phyloP scores from a whole-genome alignment of 2,329 filamentous ascomycete genomes.

The Dissoconium aciculare region DNA sequence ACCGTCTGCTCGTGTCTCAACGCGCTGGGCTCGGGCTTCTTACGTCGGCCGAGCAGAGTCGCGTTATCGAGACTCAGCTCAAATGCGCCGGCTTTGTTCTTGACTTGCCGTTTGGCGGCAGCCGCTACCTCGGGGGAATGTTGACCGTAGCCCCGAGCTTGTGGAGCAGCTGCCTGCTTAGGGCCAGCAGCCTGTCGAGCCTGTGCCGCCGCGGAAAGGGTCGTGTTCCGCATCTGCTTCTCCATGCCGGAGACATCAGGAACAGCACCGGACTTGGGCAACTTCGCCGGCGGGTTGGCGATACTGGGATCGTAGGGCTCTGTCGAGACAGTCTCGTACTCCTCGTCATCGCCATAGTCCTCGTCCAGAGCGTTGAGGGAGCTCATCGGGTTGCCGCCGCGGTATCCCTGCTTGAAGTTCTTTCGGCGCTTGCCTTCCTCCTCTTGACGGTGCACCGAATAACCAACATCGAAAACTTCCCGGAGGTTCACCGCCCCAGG shows the following conservation, averaged over 20 bases:
- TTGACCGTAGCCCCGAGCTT: slow-evolving; percentile 63
- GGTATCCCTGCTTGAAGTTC: slow-evolving; percentile 58
- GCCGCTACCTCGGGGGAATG: slow-evolving; percentile 73
- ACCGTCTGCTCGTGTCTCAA: slow-evolving; percentile 28
- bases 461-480: slow-evolving; percentile 96
- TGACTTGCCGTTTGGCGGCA: slow-evolving; percentile 68
- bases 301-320: slow-evolving; percentile 36
- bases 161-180: slow-evolving; percentile 38
- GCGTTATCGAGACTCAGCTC: slow-evolving; percentile 86
- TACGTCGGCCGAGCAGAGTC: slow-evolving; percentile 65
- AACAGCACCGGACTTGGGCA: slow-evolving; percentile 45
- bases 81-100: slow-evolving; percentile 60
- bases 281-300: slow-evolving; percentile 43
- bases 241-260: slow-evolving; percentile 59
- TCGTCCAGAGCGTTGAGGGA: slow-evolving; percentile 51
- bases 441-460: slow-evolving; percentile 90
- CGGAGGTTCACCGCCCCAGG: slow-evolving; percentile 89
- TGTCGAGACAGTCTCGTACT: slow-evolving; percentile 44
- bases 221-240: slow-evolving; percentile 72
- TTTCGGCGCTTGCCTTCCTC: slow-evolving; percentile 88
- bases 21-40: slow-evolving; percentile 33
- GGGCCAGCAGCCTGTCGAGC: slow-evolving; percentile 37
- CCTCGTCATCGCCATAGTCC: slow-evolving; percentile 49
- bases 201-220: slow-evolving; percentile 52
- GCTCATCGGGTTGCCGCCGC: slow-evolving; percentile 48